Evolutionary conservation across 164 flowering plant species (phyloP).

Genomic region (Vitis rupestris): DNA sequence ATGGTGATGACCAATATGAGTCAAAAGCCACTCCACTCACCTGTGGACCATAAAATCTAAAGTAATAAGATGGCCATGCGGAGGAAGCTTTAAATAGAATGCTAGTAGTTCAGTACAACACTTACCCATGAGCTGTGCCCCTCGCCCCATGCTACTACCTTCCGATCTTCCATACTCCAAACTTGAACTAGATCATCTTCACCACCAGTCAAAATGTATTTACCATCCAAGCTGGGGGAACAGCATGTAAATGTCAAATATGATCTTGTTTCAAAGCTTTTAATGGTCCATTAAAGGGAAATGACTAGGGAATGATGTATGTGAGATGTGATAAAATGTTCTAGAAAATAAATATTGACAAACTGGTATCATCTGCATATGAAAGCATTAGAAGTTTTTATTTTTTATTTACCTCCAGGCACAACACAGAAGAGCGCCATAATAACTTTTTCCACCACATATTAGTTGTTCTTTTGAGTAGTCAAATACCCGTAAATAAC

Average conservation of each 20-base stretch:
- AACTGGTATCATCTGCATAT: not conserved
- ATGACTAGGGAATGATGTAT: too few relatives aligned
- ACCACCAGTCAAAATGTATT: conserved; percentile 92
- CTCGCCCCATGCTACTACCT: conserved; percentile 98
- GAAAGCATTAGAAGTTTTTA: too few relatives aligned
- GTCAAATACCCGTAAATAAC: conserved; percentile 90
- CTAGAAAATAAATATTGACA: not conserved
- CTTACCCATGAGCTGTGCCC: conserved; percentile 98
- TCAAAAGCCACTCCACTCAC: conserved; percentile 99
- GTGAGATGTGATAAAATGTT: too few relatives aligned
- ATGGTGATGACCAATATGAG: conserved; percentile 90
- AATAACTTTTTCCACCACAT: conserved; percentile 95
- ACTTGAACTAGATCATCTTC: conserved; percentile 98
- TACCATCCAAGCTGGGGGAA: conserved; percentile 73
- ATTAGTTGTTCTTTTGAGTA: conserved; percentile 81
- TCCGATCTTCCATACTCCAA: conserved; percentile 97
- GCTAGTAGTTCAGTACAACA: too few relatives aligned
- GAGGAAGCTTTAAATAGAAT: too few relatives aligned
- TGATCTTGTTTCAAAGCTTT: not conserved
- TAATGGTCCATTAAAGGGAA: not conserved
- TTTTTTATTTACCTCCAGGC: conserved; percentile 78
- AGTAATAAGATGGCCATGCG: too few relatives aligned
- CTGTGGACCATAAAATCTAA: conserved; percentile 34
- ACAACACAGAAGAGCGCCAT: conserved; percentile 94
- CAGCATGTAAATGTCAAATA: conserved; percentile 9